Evolutionary conservation across 2,329 filamentous ascomycete genomes (phyloP), one percentile per base, ranked within the genome.

Genomic region (Fusarium cicatricum): DNA sequence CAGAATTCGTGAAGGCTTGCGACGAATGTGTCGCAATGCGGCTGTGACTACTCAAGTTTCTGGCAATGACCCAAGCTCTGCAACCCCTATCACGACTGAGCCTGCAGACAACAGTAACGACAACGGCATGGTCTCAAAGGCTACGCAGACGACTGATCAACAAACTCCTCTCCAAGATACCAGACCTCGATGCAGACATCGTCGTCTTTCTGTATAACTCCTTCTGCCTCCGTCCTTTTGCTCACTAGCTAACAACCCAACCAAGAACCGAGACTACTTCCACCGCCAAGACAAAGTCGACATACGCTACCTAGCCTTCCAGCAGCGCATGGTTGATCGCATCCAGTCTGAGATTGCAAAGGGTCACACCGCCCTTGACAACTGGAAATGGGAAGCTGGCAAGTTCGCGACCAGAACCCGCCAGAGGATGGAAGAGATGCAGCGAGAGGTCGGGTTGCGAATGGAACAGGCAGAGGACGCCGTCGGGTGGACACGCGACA

Each of bases 201-300:
- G 46, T 7, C 39, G 36, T 32, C 28, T 60, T 28, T 51, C 51
- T 10, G 51, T 60, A n/a, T 1, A 50, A 38, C 17, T 31, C 1
- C 8, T 26, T 10, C 11, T 14, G 2, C 15, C 9, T 37, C 26
- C 15, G 19, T 33, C 8, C 14, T 15, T 4, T 3, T 17, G 11
- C 19, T 16, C 33, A 12, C 19, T 11, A 26, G 15, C 40, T 40
- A n/a, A 47, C 33, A 16, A 8, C 11, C 29, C 38, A 2, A 50
- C 4, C 15, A 15, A 60, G 55, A 15, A 52, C 23, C 55, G 58
- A 19, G 21, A 17, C 32, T 60, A 52, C 43, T 56, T 52, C 23
- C 0, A 1, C 15, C 46, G 47, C 5, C 15, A 14, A 1, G 46
- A 29, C 0, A 47, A 7, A 1, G 16, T 17, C 0, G 47, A 60